A percentile compares a stretch with the other conserved stretches of the same genome.
Evolutionary conservation across 192 early-diverging fungal species (phyloP).

Genomic region (Coemansia sp.): DNA sequence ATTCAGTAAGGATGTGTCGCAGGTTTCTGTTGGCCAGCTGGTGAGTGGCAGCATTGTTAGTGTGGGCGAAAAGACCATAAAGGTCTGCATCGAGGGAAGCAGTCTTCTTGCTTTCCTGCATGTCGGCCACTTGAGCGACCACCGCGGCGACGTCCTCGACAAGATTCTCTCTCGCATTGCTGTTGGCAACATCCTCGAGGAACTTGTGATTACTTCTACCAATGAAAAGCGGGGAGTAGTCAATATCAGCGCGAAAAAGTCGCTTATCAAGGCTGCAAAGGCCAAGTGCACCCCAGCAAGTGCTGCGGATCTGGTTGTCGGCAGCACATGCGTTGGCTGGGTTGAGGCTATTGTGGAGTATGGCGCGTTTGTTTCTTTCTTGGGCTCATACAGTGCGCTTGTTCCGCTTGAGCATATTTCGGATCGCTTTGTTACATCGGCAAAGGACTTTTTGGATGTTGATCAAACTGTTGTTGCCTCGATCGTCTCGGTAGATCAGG

Average conservation of each 20-base stretch:
- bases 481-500: constrained; percentile 59
- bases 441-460: constrained; percentile 55
- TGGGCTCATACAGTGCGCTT: constrained; percentile 59
- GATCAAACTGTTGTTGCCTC: constrained; percentile 73
- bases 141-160: constrained; percentile 42
- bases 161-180: constrained; percentile 20
- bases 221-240: constrained; percentile 53
- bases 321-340: constrained; percentile 66
- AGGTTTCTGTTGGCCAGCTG: constrained; percentile 50
- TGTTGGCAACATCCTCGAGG: constrained; percentile 47
- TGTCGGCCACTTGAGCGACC: constrained; percentile 68
- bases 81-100: constrained; percentile 62
- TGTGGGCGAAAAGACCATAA: constrained; percentile 51
- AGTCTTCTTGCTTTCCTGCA: constrained; percentile 58
- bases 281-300: constrained; percentile 45
- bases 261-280: constrained; percentile 61
- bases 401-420: constrained; percentile 60
- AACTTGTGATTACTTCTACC: constrained; percentile 62
- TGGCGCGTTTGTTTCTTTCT: constrained; percentile 68
- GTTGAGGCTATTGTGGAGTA: constrained; percentile 63
- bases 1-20: constrained; percentile 32
- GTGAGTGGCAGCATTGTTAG: constrained; percentile 61
- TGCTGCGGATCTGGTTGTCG: constrained; percentile 53
- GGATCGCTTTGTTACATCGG: constrained; percentile 62
- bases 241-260: constrained; percentile 64